phyloP scores from a whole-genome alignment of 2,329 filamentous ascomycete species.

The Hymenoscyphus occultus region DNA sequence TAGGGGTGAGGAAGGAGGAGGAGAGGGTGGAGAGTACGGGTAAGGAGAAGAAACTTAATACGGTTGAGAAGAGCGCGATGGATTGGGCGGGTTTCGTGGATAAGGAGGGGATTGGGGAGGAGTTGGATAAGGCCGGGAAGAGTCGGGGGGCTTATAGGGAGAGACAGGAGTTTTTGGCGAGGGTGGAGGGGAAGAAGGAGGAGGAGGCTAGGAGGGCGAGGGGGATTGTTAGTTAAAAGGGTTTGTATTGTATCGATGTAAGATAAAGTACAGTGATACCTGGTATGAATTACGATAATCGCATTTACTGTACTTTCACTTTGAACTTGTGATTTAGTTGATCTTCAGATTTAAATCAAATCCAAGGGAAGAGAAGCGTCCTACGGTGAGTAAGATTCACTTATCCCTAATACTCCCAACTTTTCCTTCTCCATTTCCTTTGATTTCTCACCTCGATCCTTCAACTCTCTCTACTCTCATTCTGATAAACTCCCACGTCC shows the following conservation, averaged over 20 bases:
- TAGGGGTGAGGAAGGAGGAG: slow-evolving; percentile 45
- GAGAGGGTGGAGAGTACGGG: slow-evolving; percentile 41
- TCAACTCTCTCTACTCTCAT: too few species aligned
- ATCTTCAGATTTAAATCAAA: too few species aligned
- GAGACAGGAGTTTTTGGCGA: slow-evolving; percentile 62
- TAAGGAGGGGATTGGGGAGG: slow-evolving; percentile 67
- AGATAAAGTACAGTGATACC: background rate
- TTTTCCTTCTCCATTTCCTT: too few species aligned
- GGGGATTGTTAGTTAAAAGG: slow-evolving; percentile 21
- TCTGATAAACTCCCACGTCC: too few species aligned
- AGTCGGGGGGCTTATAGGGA: slow-evolving; percentile 62
- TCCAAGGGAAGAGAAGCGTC: too few species aligned
- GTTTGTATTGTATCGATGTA: background rate
- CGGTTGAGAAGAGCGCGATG: slow-evolving; percentile 69
- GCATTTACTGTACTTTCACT: background rate
- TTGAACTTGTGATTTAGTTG: too few species aligned
- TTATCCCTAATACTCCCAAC: too few species aligned
- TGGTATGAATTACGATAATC: background rate
- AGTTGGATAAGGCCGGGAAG: slow-evolving; percentile 61
- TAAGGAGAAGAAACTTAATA: slow-evolving; percentile 64
- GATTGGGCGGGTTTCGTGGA: slow-evolving; percentile 72
- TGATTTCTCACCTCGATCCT: too few species aligned
- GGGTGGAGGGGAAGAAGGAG: slow-evolving; percentile 61
- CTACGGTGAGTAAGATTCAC: too few species aligned
- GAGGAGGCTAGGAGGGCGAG: slow-evolving; percentile 57